Conservation (phyloP, 768 basidiomycete species). For the Kwoniella heveanensis region DNA sequence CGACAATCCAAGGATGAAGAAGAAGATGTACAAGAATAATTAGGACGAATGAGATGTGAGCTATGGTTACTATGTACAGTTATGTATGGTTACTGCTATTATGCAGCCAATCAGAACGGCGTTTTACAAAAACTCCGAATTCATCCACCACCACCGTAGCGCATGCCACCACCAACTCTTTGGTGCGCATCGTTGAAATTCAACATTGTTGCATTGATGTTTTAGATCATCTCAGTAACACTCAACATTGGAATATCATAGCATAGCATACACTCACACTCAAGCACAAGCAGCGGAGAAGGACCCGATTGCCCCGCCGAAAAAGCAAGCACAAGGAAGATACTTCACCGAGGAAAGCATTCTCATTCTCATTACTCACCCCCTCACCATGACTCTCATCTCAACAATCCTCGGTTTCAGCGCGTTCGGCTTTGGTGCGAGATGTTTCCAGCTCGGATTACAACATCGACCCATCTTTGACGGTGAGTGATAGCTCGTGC, state of each 20-base stretch:
- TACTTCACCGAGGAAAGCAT: not conserved
- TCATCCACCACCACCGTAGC: not conserved
- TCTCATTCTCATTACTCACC: not conserved
- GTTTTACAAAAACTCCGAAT: slow-evolving; percentile 16
- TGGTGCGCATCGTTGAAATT: not conserved
- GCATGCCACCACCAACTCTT: not conserved
- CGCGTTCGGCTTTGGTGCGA: slow-evolving; percentile 80
- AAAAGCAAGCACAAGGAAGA: no score
- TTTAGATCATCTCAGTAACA: no score
- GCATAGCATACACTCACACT: not conserved
- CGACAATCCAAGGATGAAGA: not conserved
- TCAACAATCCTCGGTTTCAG: slow-evolving; percentile 80
- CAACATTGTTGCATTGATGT: slow-evolving; percentile 1
- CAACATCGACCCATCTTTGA: slow-evolving; percentile 75
- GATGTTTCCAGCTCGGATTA: slow-evolving; percentile 84
- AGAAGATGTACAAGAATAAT: not conserved
- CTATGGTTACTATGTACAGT: not conserved
- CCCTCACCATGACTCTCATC: slow-evolving; percentile 68
- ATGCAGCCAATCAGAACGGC: slow-evolving; percentile 15
- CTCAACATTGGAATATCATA: not conserved
- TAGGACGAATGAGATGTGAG: slow-evolving; percentile 12
- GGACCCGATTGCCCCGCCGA: not conserved
- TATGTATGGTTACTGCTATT: no score
- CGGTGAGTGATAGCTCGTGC: slow-evolving; percentile 63
- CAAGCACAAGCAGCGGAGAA: not conserved